Conservation (phyloP, 225 moss, liverwort and hornwort genomes). For the Straminergon stramineum region DNA sequence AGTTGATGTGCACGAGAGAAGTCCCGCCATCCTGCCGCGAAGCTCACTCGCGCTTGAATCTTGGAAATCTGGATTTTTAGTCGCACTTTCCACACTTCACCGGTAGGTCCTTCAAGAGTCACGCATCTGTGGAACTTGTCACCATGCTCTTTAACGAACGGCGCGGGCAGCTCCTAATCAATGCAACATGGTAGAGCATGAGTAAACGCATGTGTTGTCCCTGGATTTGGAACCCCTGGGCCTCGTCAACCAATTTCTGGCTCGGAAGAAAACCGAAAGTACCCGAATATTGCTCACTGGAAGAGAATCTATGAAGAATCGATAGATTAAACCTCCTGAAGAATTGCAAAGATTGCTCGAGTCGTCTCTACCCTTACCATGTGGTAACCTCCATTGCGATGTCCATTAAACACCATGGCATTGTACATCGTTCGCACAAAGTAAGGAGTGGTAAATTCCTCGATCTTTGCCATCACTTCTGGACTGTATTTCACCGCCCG, state of each 20-base stretch:
- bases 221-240: neutral
- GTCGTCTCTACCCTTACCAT: neutral
- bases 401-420: conserved; percentile 13
- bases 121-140: conserved; percentile 17
- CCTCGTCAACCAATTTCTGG: neutral
- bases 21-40: conserved; percentile 12
- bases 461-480: conserved; percentile 6
- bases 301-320: neutral
- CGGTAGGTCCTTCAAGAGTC: conserved; percentile 5
- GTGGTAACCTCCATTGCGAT: neutral
- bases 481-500: neutral
- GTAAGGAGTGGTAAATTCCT: conserved; percentile 11
- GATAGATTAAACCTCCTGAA: neutral
- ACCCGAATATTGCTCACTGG: neutral
- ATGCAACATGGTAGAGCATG: neutral
- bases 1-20: neutral
- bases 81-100: conserved; percentile 1
- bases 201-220: neutral
- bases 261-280: neutral
- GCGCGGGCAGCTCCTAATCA: conserved; percentile 2
- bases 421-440: conserved; percentile 14
- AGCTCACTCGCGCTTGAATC: conserved; percentile 7
- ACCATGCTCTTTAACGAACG: conserved; percentile 18
- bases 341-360: neutral
- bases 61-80: neutral